Conservation (phyloP, 352 stramenopile species). For the Phytophthora aleatoria region DNA sequence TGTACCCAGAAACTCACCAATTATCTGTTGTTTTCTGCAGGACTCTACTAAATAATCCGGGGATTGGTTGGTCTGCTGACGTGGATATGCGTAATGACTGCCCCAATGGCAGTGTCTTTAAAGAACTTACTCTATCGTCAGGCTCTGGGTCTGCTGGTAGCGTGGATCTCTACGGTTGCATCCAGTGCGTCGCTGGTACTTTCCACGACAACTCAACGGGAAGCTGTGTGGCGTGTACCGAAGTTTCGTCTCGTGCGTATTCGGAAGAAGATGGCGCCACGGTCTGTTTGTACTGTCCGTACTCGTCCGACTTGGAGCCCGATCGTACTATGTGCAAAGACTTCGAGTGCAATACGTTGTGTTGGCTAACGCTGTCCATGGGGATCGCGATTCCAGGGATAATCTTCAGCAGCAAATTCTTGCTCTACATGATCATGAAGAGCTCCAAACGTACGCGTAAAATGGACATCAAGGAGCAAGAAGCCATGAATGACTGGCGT, state of each 20-base stretch:
- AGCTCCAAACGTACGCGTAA: constrained; percentile 43
- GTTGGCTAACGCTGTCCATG: constrained; percentile 68
- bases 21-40: constrained; percentile 20
- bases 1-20: not conserved
- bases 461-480: constrained; percentile 60
- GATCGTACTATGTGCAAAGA: constrained; percentile 43
- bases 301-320: constrained; percentile 55
- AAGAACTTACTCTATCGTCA: constrained; percentile 35
- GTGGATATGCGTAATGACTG: constrained; percentile 46
- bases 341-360: constrained; percentile 62
- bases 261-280: constrained; percentile 56
- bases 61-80: constrained; percentile 44
- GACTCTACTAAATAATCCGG: constrained; percentile 56
- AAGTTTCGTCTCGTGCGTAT: constrained; percentile 58
- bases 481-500: constrained; percentile 71
- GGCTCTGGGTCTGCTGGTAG: constrained; percentile 3
- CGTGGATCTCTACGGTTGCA: constrained; percentile 56
- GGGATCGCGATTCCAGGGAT: constrained; percentile 51
- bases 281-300: constrained; percentile 62
- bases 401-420: constrained; percentile 60
- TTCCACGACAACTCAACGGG: constrained; percentile 59
- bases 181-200: constrained; percentile 62
- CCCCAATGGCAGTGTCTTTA: constrained; percentile 62
- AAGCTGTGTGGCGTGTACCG: constrained; percentile 44
- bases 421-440: constrained; percentile 50